Base-by-base conservation (phyloP, 345 rosid species). In the Boechera divaricarpa region DNA sequence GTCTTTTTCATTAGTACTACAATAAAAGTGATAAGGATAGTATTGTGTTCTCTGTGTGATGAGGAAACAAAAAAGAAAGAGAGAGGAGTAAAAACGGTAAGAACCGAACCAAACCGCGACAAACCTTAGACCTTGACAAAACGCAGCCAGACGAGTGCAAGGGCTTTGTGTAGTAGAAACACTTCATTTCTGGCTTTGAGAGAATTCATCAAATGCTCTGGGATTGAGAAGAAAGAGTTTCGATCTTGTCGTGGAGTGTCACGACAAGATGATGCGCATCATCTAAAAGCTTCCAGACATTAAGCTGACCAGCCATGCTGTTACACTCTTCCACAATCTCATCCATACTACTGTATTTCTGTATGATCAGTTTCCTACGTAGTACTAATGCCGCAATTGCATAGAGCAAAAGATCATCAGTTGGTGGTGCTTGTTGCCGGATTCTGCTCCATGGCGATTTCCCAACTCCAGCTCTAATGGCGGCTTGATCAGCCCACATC, bases 401-500 rank as follows among this genome's bases (percentile, higher is more conserved):
- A 13, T 87, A 96, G 4, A 96, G 96, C 86, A 96, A 77, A 38
- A 96, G 66, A 87, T 96, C 98, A 36, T 96, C 96, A 0, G 98
- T 93, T 1, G 99, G 99, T 0, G 99, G 98, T 5, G 93, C 96
- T 26, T 87, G 84, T 85, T 89, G 97, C 70, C 98, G 75, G 73
- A 93, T 91, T 71, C 88, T 85, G 77, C 96, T 87, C 99, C 99
- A 93, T 3, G 93, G 90, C 3, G 98, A 91, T 72, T 91, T 96
- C 49, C 97, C 97, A 7, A 95, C 85, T 70, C 96, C 94, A 6
- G 93, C 92, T 80, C 99, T 91, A 15, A 93, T 87, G n/a, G 99
- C 98, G 4, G 98, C 98, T 81, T 91, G 98, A 84, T 96, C 99
- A 29, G 97, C 99, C 99, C 99, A 93, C 94, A 96, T 89, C 58